Evolutionary conservation across 441 rosid species (phyloP).

Genomic region (Macaranga tanarius): DNA sequence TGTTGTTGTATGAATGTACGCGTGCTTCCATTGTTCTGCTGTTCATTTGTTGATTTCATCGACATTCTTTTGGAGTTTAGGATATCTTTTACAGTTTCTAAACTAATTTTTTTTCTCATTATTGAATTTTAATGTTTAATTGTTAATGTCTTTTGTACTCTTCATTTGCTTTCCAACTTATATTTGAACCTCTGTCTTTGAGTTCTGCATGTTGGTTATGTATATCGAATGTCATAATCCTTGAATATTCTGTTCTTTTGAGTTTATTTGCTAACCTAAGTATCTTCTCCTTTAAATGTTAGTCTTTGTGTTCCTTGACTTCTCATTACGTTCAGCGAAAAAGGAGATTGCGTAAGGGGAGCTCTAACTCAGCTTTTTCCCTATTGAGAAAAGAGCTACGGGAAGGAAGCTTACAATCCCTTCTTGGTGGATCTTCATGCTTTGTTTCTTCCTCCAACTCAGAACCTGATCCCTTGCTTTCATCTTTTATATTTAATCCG

Average conservation of each 20-base stretch:
- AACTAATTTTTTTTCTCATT: no score
- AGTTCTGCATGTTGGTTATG: background rate
- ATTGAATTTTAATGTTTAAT: no score
- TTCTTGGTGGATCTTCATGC: constrained; percentile 54
- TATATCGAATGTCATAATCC: background rate
- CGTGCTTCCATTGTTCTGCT: constrained; percentile 1
- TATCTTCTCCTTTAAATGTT: background rate
- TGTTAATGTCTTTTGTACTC: no score
- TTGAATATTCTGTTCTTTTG: background rate
- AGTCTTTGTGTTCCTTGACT: constrained; percentile 53
- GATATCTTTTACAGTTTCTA: no score
- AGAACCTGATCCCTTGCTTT: constrained; percentile 71
- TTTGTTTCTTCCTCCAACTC: constrained; percentile 47
- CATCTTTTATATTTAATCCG: constrained; percentile 57
- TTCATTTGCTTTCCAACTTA: no score
- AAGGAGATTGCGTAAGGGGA: constrained; percentile 70
- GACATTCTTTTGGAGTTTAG: background rate
- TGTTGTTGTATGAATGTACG: background rate
- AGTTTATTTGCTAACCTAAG: background rate
- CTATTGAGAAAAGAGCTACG: constrained; percentile 62
- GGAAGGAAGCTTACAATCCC: constrained; percentile 65
- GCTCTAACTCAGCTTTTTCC: constrained; percentile 54
- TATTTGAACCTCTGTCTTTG: background rate
- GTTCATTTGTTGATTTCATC: background rate
- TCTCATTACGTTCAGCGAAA: constrained; percentile 63